Conservation (phyloP, 305 asterid genomes). For the Andrographis paniculata region DNA sequence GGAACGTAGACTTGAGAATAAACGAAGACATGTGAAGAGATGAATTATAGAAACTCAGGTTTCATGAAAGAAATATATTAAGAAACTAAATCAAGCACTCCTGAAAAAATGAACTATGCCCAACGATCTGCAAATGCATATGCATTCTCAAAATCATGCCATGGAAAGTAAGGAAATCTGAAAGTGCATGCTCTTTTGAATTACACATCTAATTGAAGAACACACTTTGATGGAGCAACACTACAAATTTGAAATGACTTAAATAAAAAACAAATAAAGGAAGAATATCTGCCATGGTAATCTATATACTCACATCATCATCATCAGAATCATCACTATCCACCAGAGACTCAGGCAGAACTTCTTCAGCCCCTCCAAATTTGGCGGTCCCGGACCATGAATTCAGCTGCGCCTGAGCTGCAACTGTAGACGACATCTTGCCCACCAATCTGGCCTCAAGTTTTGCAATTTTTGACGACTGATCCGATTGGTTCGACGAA, state of each 20-base stretch:
- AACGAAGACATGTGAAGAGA: slow-evolving; percentile 7
- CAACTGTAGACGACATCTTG: slow-evolving; percentile 46
- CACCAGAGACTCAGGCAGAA: slow-evolving; percentile 35
- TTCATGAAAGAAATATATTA: not conserved
- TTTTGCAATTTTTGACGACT: slow-evolving; percentile 70
- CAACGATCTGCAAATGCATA: too few relatives aligned
- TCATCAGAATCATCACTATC: slow-evolving; percentile 78
- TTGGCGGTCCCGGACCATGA: slow-evolving; percentile 43
- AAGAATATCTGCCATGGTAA: not conserved
- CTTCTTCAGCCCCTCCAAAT: slow-evolving; percentile 33
- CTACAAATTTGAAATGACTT: not conserved
- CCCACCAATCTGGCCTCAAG: slow-evolving; percentile 94
- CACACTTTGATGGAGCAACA: too few relatives aligned
- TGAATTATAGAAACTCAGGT: slow-evolving; percentile 1
- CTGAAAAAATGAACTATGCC: too few relatives aligned
- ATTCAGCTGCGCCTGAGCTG: slow-evolving; percentile 38
- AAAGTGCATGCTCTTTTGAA: too few relatives aligned
- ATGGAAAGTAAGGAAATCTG: too few relatives aligned
- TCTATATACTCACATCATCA: slow-evolving; percentile 62
- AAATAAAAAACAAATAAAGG: not conserved
- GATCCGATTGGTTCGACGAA: slow-evolving; percentile 93
- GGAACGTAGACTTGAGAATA: slow-evolving; percentile 21
- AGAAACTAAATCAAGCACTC: not conserved
- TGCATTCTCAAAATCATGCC: too few relatives aligned
- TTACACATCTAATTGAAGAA: too few relatives aligned